phyloP scores from a whole-genome alignment of 164 flowering plant genomes.

The Liriodendron chinense region DNA sequence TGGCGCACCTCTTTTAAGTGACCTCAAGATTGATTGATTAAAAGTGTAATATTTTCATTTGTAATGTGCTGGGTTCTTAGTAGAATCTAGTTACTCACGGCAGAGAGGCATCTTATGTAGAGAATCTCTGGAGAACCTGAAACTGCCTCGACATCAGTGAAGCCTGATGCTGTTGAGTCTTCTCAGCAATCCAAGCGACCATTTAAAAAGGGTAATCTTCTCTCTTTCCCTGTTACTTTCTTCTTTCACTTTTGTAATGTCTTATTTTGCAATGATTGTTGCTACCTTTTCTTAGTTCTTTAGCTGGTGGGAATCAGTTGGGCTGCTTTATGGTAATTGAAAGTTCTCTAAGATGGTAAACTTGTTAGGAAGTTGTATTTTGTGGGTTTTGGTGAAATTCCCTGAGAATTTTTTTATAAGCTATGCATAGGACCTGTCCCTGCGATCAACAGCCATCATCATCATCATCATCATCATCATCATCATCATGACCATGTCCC shows the following conservation, averaged over 20 bases:
- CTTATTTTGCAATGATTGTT: background rate
- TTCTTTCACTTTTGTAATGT: background rate
- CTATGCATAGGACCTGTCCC: too few relatives aligned
- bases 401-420: too few relatives aligned
- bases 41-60: background rate
- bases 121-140: constrained; percentile 60
- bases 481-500: too few relatives aligned
- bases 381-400: too few relatives aligned
- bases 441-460: too few relatives aligned
- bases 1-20: background rate
- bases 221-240: constrained; percentile 1
- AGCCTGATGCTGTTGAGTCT: constrained; percentile 42
- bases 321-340: background rate
- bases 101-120: constrained; percentile 30
- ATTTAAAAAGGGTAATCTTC: constrained; percentile 62
- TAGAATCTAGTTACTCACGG: background rate
- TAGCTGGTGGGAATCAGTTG: background rate
- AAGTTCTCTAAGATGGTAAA: too few relatives aligned
- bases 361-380: too few relatives aligned
- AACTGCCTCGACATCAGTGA: constrained; percentile 43
- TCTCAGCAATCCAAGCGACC: constrained; percentile 43
- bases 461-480: too few relatives aligned
- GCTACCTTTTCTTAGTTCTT: background rate
- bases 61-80: background rate
- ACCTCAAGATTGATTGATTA: background rate